Evolutionary conservation across 2,329 filamentous ascomycete genomes (phyloP).

Genomic region (Clonostachys rhizophaga): DNA sequence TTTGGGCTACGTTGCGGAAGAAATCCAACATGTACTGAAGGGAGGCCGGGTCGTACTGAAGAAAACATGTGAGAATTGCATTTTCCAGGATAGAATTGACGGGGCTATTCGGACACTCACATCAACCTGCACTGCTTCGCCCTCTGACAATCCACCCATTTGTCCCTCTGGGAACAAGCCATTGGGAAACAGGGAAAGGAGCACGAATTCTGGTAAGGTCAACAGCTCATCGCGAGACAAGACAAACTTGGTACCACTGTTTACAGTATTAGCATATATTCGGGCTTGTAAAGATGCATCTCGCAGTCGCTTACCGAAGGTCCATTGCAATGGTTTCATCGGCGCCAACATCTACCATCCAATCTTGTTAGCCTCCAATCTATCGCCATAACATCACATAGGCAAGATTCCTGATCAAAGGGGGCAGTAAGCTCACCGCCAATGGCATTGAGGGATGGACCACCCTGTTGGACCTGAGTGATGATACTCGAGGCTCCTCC

Average conservation of each 20-base stretch:
- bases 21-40: constrained; percentile 99
- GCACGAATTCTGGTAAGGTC: constrained; percentile 93
- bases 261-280: constrained; percentile 14
- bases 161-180: constrained; percentile 97
- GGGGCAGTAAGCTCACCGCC: constrained; percentile 55
- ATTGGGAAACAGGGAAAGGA: constrained; percentile 96
- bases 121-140: constrained; percentile 94
- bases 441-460: constrained; percentile 82
- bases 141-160: constrained; percentile 87
- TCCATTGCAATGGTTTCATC: constrained; percentile 96
- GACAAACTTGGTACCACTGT: constrained; percentile 86
- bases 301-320: constrained; percentile 63
- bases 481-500: constrained; percentile 98
- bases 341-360: constrained; percentile 62
- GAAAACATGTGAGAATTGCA: constrained; percentile 2
- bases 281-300: background rate
- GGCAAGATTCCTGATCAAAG: background rate
- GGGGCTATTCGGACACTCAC: constrained; percentile 52
- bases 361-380: too few species aligned
- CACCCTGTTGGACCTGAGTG: constrained; percentile 95
- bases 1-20: constrained; percentile 92
- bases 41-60: constrained; percentile 89
- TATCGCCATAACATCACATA: background rate
- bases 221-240: constrained; percentile 92
- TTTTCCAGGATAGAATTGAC: background rate